Base-by-base conservation (phyloP, 192 early-diverging fungal genomes). In the Tieghemiomyces parasiticus region DNA sequence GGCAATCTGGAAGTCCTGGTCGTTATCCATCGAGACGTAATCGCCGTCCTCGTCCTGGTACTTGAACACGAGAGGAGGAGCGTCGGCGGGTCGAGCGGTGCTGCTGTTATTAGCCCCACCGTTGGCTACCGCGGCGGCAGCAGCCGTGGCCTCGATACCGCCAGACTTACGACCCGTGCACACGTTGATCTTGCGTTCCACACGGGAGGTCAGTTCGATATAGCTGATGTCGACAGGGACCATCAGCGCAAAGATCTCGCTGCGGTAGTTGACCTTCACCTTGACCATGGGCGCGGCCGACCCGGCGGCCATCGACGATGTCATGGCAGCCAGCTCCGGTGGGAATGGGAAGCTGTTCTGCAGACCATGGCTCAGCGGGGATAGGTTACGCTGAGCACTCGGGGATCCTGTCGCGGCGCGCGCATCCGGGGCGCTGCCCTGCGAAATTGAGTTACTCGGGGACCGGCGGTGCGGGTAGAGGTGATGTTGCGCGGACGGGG, bases 31-130 rank as follows among this genome's bases (percentile, higher is more conserved):
- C 38, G 81, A 82, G 24, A 93, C 83, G 66, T 84, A 80, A 64
- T 96, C 92, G 44, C 89, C 87, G 64, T 94, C 93, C 69, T 96
- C 92, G 64, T 98, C 93, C 65, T 84, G 81, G 65, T 97, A 96
- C 63, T 81, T 79, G 59, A 98, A 83, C 47, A 81, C 77, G 50
- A 77, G 71, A 55, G 68, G 75, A 52, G 67, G 76, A 2, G 49
- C 22, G 49, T 10, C 0, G 19, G 29, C 31, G 28, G 30, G 8
- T 16, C 28, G 34, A 14, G n/a, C 33, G 53, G 64, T 71, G 28
- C 65, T 58, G n/a, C 62, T 59, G 46, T 67, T 62, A 28, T 78
- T 69, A 4, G 61, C 61, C 65, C 74, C 64, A 20, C 26, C 16
- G 26, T 26, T 32, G 33, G 28, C 70, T 68, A 26, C 74, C 65